Evolutionary conservation across 2,329 filamentous ascomycete species (phyloP), one percentile per base, ranked within the genome.

Genomic region (Phialophora chinensis): DNA sequence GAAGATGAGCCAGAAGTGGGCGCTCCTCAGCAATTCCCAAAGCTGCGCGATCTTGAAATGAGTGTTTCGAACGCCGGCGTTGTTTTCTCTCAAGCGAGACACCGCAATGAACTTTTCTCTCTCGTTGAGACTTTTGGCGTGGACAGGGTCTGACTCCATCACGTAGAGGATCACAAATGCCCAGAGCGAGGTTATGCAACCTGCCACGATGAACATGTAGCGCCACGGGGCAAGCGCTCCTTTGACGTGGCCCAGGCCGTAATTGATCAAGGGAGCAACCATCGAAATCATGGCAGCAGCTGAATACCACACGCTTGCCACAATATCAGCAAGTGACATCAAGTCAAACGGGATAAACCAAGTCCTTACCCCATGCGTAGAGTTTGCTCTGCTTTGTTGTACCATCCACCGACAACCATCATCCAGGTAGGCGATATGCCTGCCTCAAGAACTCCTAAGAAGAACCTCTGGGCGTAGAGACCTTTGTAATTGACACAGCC

Each of bases 401-500:
- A 90, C 73, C 83, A 89, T 0, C 83, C 80, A 8, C 82, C 81
- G 1, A 90, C 80, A 65, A 88, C 86, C 62, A 82, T 84, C 86
- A 89, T 88, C 76, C 90, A 90, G 0, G 83, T 84, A 0, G 88
- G 89, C 1, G 88, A 87, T 29, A 90, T 84, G 50, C 88, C 82
- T 68, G 83, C 85, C 76, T 90, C 88, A 4, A 88, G 81, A 63
- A 90, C 82, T 0, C 82, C 82, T 2, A 84, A 83, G 73, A 87
- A 87, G 79, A 91, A 90, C 14, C 88, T 82, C 78, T 90, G 87
- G 0, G 80, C 85, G 67, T 84, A 90, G 0, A 92, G 78, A 0
- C 89, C 90, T 27, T 82, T 81, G 80, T 86, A 86, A 2, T 81
- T 83, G 0, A 29, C 25, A 33, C 49, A 62, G 27, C 58, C 63